Percentiles rank a stretch among this genome's conserved stretches.
Conservation (phyloP, 164 flowering plant genomes). For the Warburgia ugandensis region DNA sequence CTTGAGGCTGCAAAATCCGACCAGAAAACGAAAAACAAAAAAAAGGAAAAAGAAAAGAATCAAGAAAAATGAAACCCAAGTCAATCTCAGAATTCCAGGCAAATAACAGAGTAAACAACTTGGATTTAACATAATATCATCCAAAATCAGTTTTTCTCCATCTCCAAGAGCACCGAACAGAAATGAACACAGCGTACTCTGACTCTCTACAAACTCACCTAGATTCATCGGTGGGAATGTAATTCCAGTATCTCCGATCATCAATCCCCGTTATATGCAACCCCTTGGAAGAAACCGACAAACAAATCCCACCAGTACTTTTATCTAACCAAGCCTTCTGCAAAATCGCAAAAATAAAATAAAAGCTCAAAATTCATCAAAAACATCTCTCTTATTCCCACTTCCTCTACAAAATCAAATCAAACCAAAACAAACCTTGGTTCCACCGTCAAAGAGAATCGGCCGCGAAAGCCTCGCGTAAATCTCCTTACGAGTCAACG, state of each 20-base stretch:
- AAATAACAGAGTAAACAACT: no score
- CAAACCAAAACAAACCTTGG: not conserved
- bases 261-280: slow-evolving; percentile 81
- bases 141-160: no score
- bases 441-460: slow-evolving; percentile 34
- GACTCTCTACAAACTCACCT: no score
- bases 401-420: not conserved
- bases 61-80: no score
- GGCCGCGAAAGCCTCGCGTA: slow-evolving; percentile 48
- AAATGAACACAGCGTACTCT: not conserved
- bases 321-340: slow-evolving; percentile 86
- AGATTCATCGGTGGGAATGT: slow-evolving; percentile 75
- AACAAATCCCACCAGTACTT: slow-evolving; percentile 51
- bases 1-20: no score
- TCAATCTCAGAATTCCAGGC: no score
- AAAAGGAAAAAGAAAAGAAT: no score
- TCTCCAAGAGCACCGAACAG: no score
- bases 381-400: not conserved
- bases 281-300: slow-evolving; percentile 64
- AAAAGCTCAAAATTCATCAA: slow-evolving; percentile 3
- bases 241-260: slow-evolving; percentile 91
- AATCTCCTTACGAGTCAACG: slow-evolving; percentile 51
- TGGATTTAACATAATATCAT: no score
- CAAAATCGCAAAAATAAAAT: slow-evolving; percentile 8
- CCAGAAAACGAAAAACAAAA: no score